Base-by-base conservation (phyloP, 2,329 filamentous ascomycete species). In the Penicillium sp. region DNA sequence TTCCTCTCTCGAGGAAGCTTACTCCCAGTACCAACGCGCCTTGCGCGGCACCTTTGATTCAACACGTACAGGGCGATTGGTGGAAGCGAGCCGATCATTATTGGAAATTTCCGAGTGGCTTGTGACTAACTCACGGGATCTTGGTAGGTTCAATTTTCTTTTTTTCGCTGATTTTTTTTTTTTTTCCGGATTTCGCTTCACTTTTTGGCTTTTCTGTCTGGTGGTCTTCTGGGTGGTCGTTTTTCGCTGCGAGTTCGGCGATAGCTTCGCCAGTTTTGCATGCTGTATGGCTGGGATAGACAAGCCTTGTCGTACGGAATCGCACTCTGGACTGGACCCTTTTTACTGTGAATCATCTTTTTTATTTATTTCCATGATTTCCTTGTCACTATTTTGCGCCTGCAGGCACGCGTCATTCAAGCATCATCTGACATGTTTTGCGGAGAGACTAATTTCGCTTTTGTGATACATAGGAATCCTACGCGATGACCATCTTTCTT, bases 401-500 rank as follows among this genome's bases (percentile, higher is more conserved):
- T 60, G 45, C 57, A 61, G 58, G 45, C 55, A 56, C 41, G 55
- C 53, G 53, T 58, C 54, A 63, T 61, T 45, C 58, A 62, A 54
- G 39, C 55, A 59, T 60, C 43, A 57, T 59, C 45, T 60, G 48
- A 57, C 48, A 57, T 27, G 21, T 47, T 37, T 24, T 26, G 22
- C 43, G 26, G 31, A 39, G 57, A 63, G 56, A 54, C 61, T 65
- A 66, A 68, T 62, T 49, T 35, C 47, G 27, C 52, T 62, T 61
- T 57, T 62, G 44, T 63, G 53, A 59, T 62, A 66, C 70, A 61
- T 76, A 96, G 92, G 91, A 57, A 86, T 98, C 67, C 88, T 90
- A 63, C 86, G 88, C 68, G 93, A 98, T 77, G 89, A 96, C 73
- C 86, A 90, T 70, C 81, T 82, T 52, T 83, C 91, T 55, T 87